These are phyloP conservation scores for Fusarium vanettenii DNA, from an alignment of 2,329 filamentous ascomycete species.

Conservation along the genomic window DNA sequence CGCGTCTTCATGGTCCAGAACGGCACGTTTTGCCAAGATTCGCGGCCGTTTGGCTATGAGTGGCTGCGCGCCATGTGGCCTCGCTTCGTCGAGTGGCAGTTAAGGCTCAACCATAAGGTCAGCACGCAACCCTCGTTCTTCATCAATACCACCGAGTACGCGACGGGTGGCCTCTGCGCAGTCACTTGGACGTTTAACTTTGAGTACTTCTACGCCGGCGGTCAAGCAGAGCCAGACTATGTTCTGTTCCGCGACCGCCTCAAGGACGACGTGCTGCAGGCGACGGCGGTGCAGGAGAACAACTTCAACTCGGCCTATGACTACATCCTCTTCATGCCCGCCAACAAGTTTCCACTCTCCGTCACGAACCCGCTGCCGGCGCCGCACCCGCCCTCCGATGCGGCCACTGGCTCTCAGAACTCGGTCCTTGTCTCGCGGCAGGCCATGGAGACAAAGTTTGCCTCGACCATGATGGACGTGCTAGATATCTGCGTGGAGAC, in stretches of 20 bases:
- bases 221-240: constrained; percentile 7
- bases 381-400: constrained; percentile 19
- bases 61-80: constrained; percentile 22
- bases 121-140: constrained; percentile 19
- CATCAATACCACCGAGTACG: constrained; percentile 7
- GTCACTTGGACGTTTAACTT: constrained; percentile 17
- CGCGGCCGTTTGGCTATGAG: constrained; percentile 15
- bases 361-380: constrained; percentile 12
- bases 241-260: constrained; percentile 13
- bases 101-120: constrained; percentile 16
- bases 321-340: constrained; percentile 18
- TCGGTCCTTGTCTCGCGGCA: constrained; percentile 20
- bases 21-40: constrained; percentile 16
- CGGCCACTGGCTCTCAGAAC: constrained; percentile 22
- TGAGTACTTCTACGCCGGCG: constrained; percentile 21
- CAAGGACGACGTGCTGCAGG: constrained; percentile 13
- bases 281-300: constrained; percentile 6
- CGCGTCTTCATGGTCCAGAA: constrained; percentile 14
- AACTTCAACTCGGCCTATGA: constrained; percentile 22
- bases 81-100: constrained; percentile 23
- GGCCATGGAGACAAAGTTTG: constrained; percentile 19
- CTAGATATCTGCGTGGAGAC: constrained; percentile 21
- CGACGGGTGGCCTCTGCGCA: constrained; percentile 1
- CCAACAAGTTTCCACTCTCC: constrained; percentile 19
- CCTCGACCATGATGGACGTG: constrained; percentile 24